These are phyloP conservation scores for Irpex rosettiformis DNA, from an alignment of 1,284 basidiomycete genomes.

Conservation along the genomic window DNA sequence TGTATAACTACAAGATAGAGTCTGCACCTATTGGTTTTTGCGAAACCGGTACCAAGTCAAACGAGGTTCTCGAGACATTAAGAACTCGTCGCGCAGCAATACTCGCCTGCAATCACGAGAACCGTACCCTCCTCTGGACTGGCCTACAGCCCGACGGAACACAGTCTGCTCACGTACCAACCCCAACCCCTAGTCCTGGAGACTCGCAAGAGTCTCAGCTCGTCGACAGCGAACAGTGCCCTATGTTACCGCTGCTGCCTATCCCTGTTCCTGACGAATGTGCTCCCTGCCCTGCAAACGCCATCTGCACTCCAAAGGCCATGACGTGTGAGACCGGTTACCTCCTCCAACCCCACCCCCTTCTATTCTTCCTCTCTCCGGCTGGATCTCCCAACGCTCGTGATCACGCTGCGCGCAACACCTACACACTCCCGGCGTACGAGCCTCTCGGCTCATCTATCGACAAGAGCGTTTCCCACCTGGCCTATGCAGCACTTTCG, in stretches of 20 bases:
- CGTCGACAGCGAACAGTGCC: constrained; percentile 36
- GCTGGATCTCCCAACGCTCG: constrained; percentile 12
- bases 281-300: constrained; percentile 84
- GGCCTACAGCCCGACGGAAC: constrained; percentile 28
- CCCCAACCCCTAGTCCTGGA: constrained; percentile 14
- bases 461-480: constrained; percentile 17
- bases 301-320: constrained; percentile 61
- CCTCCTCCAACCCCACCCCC: constrained; percentile 61
- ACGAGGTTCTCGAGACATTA: constrained; percentile 51
- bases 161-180: constrained; percentile 16
- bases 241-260: constrained; percentile 51
- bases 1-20: constrained; percentile 57
- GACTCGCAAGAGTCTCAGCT: constrained; percentile 2
- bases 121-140: constrained; percentile 40
- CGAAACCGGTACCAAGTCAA: constrained; percentile 64
- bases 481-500: constrained; percentile 22
- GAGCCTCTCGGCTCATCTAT: constrained; percentile 30
- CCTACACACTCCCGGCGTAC: constrained; percentile 12
- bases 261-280: constrained; percentile 69
- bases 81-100: constrained; percentile 43
- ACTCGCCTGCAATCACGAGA: constrained; percentile 58
- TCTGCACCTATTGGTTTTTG: constrained; percentile 83
- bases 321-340: constrained; percentile 76
- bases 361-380: constrained; percentile 52
- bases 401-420: constrained; percentile 4